phyloP scores from a whole-genome alignment of 768 basidiomycete genomes.

The Trametes sanguinea region DNA sequence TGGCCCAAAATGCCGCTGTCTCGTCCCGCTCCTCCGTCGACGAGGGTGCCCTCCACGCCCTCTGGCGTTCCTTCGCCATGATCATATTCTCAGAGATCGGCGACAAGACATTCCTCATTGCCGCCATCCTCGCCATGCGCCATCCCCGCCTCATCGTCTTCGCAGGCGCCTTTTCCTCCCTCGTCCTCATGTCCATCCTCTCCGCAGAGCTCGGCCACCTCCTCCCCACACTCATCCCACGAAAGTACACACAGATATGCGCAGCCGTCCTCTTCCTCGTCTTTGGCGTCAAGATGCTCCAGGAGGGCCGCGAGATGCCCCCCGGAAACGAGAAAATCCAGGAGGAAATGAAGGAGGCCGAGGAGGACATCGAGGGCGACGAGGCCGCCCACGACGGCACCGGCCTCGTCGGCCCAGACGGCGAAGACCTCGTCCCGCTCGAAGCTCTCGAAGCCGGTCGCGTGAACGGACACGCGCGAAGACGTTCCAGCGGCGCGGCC shows the following conservation, averaged over 20 bases:
- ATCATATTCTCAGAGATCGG: conserved; percentile 94
- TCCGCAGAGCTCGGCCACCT: conserved; percentile 93
- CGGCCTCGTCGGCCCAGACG: conserved; percentile 34
- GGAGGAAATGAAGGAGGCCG: conserved; percentile 96
- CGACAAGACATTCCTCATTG: conserved; percentile 90
- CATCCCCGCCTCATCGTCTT: conserved; percentile 88
- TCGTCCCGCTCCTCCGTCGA: conserved; percentile 10
- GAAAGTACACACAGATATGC: conserved; percentile 47
- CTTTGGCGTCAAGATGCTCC: conserved; percentile 88
- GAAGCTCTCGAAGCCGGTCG: conserved; percentile 77
- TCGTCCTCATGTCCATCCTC: conserved; percentile 91
- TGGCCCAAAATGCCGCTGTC: conserved; percentile 22
- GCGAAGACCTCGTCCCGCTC: conserved; percentile 57
- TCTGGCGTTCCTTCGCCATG: conserved; percentile 82
- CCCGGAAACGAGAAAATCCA: conserved; percentile 77
- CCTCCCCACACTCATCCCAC: conserved; percentile 81
- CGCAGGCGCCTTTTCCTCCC: conserved; percentile 82
- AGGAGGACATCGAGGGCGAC: conserved; percentile 90
- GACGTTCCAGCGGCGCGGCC: conserved; percentile 16
- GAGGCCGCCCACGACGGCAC: conserved; percentile 54
- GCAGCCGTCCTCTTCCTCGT: conserved; percentile 85
- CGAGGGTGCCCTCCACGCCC: conserved; percentile 48
- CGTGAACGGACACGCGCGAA: conserved; percentile 14
- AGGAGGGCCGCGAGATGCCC: conserved; percentile 82
- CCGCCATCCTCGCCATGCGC: conserved; percentile 91